Evolutionary conservation across 306 rosid species (phyloP).

Genomic region (Glycyrrhiza uralensis): DNA sequence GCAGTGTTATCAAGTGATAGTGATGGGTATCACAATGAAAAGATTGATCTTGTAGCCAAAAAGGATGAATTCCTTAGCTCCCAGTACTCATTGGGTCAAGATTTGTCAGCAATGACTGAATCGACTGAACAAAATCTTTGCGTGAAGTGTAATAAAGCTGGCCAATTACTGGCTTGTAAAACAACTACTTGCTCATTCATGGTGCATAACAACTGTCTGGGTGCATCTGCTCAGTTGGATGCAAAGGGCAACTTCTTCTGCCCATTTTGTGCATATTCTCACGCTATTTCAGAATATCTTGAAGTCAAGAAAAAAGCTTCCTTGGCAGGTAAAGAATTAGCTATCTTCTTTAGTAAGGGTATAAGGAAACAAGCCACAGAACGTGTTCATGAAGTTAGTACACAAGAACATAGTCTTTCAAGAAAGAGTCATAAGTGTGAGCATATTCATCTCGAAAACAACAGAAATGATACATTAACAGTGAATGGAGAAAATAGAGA

Average conservation of each 20-base stretch:
- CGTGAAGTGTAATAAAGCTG: constrained; percentile 55
- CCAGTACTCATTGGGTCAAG: constrained; percentile 28
- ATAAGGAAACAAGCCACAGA: constrained; percentile 21
- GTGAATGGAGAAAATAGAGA: constrained; percentile 27
- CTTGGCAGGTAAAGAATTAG: constrained; percentile 44
- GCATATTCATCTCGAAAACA: constrained; percentile 29
- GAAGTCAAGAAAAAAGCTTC: constrained; percentile 60
- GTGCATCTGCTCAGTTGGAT: constrained; percentile 37
- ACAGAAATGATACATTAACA: constrained; percentile 26
- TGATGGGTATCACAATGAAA: constrained; percentile 36
- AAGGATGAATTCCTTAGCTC: constrained; percentile 44
- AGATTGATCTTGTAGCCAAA: constrained; percentile 35
- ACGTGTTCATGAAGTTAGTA: constrained; percentile 20
- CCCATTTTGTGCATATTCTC: constrained; percentile 71
- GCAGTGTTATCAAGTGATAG: constrained; percentile 29
- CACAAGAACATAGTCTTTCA: constrained; percentile 24
- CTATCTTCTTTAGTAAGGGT: constrained; percentile 37
- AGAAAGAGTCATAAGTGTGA: constrained; percentile 16
- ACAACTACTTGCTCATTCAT: constrained; percentile 52
- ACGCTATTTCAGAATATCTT: constrained; percentile 46
- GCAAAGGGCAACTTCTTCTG: constrained; percentile 47
- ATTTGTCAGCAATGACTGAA: constrained; percentile 27
- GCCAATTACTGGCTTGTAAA: constrained; percentile 55
- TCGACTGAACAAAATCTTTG: constrained; percentile 31
- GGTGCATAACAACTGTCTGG: constrained; percentile 64